phyloP scores from a whole-genome alignment of 441 rosid genomes.

The Gossypium schwendimanii region DNA sequence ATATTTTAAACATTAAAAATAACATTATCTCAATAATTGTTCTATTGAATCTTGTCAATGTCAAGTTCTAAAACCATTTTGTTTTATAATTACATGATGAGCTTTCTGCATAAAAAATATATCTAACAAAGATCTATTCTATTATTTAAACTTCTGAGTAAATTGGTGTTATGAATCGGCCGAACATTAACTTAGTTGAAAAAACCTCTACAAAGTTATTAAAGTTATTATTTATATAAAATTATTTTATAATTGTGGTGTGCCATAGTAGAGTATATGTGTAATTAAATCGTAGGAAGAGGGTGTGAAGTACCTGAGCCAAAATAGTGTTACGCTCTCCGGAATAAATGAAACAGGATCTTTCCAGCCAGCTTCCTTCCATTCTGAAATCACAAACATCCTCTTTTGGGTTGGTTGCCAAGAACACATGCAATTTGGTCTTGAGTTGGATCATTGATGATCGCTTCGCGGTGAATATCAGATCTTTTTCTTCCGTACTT shows the following conservation, averaged over 20 bases:
- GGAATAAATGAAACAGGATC: constrained; percentile 37
- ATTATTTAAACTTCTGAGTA: too few species aligned
- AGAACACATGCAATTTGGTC: constrained; percentile 41
- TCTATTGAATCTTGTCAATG: too few species aligned
- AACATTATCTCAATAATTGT: too few species aligned
- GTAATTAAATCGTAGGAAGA: not conserved
- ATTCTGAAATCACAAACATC: constrained; percentile 40
- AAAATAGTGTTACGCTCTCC: constrained; percentile 35
- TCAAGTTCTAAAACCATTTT: too few species aligned
- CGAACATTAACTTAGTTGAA: too few species aligned
- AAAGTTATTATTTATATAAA: too few species aligned
- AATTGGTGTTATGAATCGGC: too few species aligned
- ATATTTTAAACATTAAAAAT: too few species aligned
- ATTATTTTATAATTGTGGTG: not conserved
- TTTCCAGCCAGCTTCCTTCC: constrained; percentile 40
- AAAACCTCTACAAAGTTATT: too few species aligned
- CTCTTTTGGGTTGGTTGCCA: constrained; percentile 33
- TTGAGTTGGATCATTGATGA: constrained; percentile 37
- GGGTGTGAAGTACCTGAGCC: constrained; percentile 33
- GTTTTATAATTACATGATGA: too few species aligned
- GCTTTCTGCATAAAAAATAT: too few species aligned
- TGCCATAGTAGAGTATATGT: not conserved
- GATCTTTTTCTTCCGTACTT: constrained; percentile 32
- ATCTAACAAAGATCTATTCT: too few species aligned
- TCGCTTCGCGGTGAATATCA: constrained; percentile 38